Base-by-base conservation (phyloP, 441 rosid species). In the Adansonia gregorii region DNA sequence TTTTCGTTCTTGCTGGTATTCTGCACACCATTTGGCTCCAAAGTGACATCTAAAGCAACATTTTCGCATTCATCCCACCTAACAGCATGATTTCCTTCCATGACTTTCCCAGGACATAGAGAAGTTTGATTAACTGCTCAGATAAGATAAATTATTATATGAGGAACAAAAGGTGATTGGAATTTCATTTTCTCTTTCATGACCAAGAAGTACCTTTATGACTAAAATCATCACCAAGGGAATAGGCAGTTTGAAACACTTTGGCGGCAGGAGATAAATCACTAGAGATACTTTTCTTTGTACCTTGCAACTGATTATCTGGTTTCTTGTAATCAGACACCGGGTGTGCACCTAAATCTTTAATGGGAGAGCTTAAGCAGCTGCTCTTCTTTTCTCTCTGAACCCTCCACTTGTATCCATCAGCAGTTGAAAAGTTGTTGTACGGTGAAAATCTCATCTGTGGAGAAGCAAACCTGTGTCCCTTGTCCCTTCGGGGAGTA, bases 381-480 rank as follows among this genome's bases (percentile, higher is more conserved):
- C 76, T 61, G 56, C 76, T 82, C 72, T 77, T 81, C 61, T 82
- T 82, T 22, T 76, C 88, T 73, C 74, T 77, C 59, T 74, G 85
- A 55, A 76, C 74, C 79, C 63, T 83, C 46, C 78, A 77, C 54
- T 87, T 82, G 82, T 78, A 81, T 73, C 79, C 86, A 52, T 73
- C 76, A 51, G 65, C 78, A 75, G 74, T 83, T 78, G 83, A 82
- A 73, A 79, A 80, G 80, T 72, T 83, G 75, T 73, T 75, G 14
- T 65, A 81, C 41, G 82, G 83, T 56, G 81, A 75, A 72, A 78
- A 79, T 74, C 86, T 85, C 86, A 77, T 87, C 22, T 80, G 85
- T 52, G 84, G 73, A 56, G 81, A 76, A 8, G 72, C 72, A 75
- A 41, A 77, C 7, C 52, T 82, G 67, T 14, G 74, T 61, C 73